Percentiles rank a stretch among this genome's conserved stretches.
These are phyloP conservation scores for Solanum peruvianum DNA, from an alignment of 257 asterid species.

Conservation along the genomic window DNA sequence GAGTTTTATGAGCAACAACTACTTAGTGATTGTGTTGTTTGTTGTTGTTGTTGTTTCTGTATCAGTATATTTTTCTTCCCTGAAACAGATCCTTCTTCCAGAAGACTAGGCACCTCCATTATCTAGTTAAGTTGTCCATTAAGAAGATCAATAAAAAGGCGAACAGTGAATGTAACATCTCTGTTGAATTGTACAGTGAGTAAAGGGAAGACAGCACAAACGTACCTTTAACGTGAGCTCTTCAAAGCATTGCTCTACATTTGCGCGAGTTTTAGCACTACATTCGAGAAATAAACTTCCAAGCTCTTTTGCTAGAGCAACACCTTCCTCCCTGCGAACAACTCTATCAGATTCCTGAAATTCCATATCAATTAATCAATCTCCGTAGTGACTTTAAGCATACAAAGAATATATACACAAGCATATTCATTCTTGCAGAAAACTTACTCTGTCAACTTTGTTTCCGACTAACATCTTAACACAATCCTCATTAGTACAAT, in stretches of 20 bases:
- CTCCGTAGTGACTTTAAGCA: neutral
- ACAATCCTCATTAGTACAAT: conserved; percentile 66
- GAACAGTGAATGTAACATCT: neutral
- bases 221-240: conserved; percentile 49
- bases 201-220: neutral
- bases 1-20: conserved; percentile 60
- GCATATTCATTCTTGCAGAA: neutral
- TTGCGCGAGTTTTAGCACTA: conserved; percentile 52
- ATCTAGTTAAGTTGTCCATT: conserved; percentile 28
- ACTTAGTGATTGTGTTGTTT: conserved; percentile 8
- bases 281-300: conserved; percentile 54
- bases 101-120: conserved; percentile 81
- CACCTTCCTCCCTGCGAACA: conserved; percentile 55
- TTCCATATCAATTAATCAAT: neutral
- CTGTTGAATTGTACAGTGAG: neutral
- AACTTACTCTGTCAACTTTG: conserved; percentile 78
- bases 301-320: conserved; percentile 42
- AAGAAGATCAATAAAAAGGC: neutral
- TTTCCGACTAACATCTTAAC: conserved; percentile 86
- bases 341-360: conserved; percentile 49
- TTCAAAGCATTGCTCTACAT: conserved; percentile 49
- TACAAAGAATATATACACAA: neutral
- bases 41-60: conserved; percentile 62
- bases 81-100: conserved; percentile 61
- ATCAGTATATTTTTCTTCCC: conserved; percentile 68